Conservation (phyloP, 768 basidiomycete species). For the Sporobolomyces phaffii region DNA sequence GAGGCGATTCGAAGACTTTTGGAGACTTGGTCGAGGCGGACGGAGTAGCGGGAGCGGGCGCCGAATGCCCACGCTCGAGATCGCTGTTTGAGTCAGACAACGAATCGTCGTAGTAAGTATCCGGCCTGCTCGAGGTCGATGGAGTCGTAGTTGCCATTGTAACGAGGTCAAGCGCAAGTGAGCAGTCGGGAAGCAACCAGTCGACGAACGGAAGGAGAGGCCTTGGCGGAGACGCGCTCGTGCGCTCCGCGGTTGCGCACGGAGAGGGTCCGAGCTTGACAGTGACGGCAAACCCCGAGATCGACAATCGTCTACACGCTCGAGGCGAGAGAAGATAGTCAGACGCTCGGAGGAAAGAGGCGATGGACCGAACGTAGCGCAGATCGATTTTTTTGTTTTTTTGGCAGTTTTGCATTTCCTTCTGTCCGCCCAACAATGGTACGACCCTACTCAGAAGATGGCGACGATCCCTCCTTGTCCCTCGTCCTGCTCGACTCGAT, state of each 20-base stretch:
- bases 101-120: background rate
- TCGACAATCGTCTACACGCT: too few species aligned
- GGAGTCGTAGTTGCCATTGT: background rate
- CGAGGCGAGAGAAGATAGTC: background rate
- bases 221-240: too few species aligned
- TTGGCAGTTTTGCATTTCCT: too few species aligned
- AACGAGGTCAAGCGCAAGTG: background rate
- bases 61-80: too few species aligned
- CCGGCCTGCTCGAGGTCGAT: too few species aligned
- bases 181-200: background rate
- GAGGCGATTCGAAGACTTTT: background rate
- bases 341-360: too few species aligned
- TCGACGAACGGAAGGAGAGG: background rate
- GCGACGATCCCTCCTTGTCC: conserved; percentile 4
- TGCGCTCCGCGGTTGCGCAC: too few species aligned
- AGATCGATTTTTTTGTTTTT: too few species aligned
- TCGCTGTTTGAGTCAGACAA: background rate
- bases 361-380: too few species aligned
- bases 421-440: background rate
- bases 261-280: too few species aligned
- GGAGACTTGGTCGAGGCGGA: background rate
- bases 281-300: too few species aligned
- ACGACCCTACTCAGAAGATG: background rate
- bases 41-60: background rate
- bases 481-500: background rate